Evolutionary conservation across 2,329 filamentous ascomycete genomes (phyloP).

Genomic region (Elsinoe australis): DNA sequence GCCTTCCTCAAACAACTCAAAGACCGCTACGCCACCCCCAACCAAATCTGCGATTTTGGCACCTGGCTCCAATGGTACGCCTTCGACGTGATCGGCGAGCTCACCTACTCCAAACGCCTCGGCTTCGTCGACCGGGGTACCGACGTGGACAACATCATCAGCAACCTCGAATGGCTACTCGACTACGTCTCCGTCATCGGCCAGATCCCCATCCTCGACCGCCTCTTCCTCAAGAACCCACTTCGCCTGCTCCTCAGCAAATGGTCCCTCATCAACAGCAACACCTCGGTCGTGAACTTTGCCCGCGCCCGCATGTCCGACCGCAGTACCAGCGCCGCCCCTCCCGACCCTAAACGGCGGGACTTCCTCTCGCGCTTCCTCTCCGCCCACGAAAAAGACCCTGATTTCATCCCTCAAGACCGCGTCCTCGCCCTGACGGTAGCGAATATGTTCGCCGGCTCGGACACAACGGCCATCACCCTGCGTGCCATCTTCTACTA

Average conservation of each 20-base stretch:
- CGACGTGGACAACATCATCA: slow-evolving; percentile 18
- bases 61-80: too few relatives aligned
- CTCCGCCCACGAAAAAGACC: slow-evolving; percentile 24
- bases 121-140: slow-evolving; percentile 22
- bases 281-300: too few relatives aligned
- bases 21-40: too few relatives aligned
- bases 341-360: slow-evolving; percentile 22
- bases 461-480: slow-evolving; percentile 28
- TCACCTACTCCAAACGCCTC: slow-evolving; percentile 26
- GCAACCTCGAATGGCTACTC: slow-evolving; percentile 23
- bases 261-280: too few relatives aligned
- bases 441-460: slow-evolving; percentile 25
- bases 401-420: slow-evolving; percentile 24
- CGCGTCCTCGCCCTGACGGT: slow-evolving; percentile 21
- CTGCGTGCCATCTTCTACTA: slow-evolving; percentile 28
- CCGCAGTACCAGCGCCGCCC: neutral
- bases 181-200: slow-evolving; percentile 23
- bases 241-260: slow-evolving; percentile 21
- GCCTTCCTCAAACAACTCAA: too few relatives aligned
- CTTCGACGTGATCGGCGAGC: too few relatives aligned
- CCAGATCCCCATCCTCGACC: slow-evolving; percentile 28
- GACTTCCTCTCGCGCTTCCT: slow-evolving; percentile 28
- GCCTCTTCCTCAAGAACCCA: slow-evolving; percentile 24
- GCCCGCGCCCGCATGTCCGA: neutral
- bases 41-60: too few relatives aligned